Evolutionary conservation across 78 protist species (phyloP).

Genomic region (Dictyostelium intermedium): DNA sequence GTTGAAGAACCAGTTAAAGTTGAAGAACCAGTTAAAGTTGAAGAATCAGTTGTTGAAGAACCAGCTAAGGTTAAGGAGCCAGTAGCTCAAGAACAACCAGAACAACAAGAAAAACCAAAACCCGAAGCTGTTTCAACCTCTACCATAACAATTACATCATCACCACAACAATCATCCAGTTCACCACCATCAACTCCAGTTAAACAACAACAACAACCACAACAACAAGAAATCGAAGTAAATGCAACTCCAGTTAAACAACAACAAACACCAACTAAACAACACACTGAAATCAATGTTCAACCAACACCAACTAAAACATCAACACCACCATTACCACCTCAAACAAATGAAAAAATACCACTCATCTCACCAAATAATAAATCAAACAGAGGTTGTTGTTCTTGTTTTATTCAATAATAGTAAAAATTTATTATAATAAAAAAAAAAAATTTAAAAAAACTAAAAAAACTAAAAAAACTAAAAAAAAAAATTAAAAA

Average conservation of each 20-base stretch:
- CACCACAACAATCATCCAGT: neutral
- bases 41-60: neutral
- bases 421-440: neutral
- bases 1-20: neutral
- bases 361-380: conserved; percentile 19
- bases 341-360: neutral
- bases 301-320: conserved; percentile 36
- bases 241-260: conserved; percentile 12
- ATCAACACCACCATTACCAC: conserved; percentile 14
- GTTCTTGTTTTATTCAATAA: conserved; percentile 21
- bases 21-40: neutral
- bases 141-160: conserved; percentile 4
- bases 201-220: neutral
- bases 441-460: no score
- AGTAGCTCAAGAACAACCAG: neutral
- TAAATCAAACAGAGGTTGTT: neutral
- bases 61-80: neutral
- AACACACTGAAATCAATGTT: conserved; percentile 6
- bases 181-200: conserved; percentile 4
- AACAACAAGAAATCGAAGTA: neutral
- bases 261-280: neutral
- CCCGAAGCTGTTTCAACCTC: neutral
- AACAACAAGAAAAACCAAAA: neutral
- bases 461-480: neutral
- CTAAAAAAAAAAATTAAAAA: neutral